Evolutionary conservation across 106 monocot species (phyloP), one percentile per base, ranked within the genome.

Genomic region (Posidonia australis): DNA sequence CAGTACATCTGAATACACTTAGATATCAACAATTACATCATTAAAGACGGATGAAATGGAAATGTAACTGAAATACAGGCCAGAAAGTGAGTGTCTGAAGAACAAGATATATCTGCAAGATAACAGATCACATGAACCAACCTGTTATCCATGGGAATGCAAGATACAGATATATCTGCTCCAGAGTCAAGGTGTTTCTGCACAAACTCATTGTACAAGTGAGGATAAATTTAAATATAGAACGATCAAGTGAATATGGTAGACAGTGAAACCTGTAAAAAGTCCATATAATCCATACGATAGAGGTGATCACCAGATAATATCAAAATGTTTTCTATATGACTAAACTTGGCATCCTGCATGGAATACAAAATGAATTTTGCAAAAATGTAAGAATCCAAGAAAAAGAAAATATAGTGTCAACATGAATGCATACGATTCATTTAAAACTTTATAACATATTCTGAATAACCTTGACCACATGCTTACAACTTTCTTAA

Each of bases 221-320:
- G 17, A 23, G 14, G 13, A 13, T 30, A 24, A 4, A 16, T 13
- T 9, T 10, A 31, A 29, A 45, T 20, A n/a, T 29, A 46, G 24
- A 63, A 19, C 18, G 57, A 76, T 14, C 13, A 49, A 26, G 0
- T 44, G 1, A 46, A 13, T 46, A 29, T 26, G n/a, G 12, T 17
- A 5, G 47, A n/a, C 13, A 10, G 13, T 27, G n/a, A 56, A 32
- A 65, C 72, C 72, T 64, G 64, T 13, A 74, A 22, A 30, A 74
- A 74, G 45, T 74, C 66, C 74, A 74, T 67, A 32, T 74, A 74
- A 51, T 74, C 58, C 74, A 74, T 74, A 23, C 67, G 66, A 41
- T 74, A 74, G 1, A 74, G 74, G 53, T 74, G 74, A 32, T 74
- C 74, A 12, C 74, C 74, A 12, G 74, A 59, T 13, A 74, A 51